Evolutionary conservation across 2,329 filamentous ascomycete species (phyloP).

Genomic region (Hypoxylon sp.): DNA sequence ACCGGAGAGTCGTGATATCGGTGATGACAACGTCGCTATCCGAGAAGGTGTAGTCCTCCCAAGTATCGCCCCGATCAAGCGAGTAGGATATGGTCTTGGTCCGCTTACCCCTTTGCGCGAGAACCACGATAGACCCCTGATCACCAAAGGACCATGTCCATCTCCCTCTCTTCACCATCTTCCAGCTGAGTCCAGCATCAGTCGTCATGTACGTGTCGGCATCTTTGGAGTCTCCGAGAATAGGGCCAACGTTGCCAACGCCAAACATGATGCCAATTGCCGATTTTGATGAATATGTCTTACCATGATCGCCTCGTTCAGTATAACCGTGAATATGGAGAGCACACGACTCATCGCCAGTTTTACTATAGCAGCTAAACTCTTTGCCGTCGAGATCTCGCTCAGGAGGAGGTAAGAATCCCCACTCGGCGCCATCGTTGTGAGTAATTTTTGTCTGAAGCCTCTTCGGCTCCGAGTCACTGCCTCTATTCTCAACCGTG

Average conservation of each 20-base stretch:
- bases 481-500: conserved; percentile 80
- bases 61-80: conserved; percentile 83
- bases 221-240: conserved; percentile 76
- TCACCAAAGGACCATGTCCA: conserved; percentile 98
- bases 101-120: conserved; percentile 79
- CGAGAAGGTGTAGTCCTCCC: conserved; percentile 82
- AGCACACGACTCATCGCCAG: conserved; percentile 78
- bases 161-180: conserved; percentile 84
- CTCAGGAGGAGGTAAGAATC: conserved; percentile 78
- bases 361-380: conserved; percentile 75
- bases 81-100: conserved; percentile 82
- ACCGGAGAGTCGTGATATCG: conserved; percentile 89
- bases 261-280: conserved; percentile 93
- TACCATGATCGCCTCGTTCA: conserved; percentile 83
- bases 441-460: conserved; percentile 94
- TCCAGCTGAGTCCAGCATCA: conserved; percentile 93
- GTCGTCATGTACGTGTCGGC: conserved; percentile 91
- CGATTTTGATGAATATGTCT: conserved; percentile 89
- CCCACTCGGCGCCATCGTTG: conserved; percentile 94
- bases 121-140: conserved; percentile 91
- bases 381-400: conserved; percentile 79
- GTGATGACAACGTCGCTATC: conserved; percentile 79
- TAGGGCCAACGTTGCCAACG: conserved; percentile 87
- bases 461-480: conserved; percentile 78
- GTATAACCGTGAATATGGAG: conserved; percentile 97